Conservation (phyloP, 495 filamentous ascomycete species). For the Haplographium delicatum region DNA sequence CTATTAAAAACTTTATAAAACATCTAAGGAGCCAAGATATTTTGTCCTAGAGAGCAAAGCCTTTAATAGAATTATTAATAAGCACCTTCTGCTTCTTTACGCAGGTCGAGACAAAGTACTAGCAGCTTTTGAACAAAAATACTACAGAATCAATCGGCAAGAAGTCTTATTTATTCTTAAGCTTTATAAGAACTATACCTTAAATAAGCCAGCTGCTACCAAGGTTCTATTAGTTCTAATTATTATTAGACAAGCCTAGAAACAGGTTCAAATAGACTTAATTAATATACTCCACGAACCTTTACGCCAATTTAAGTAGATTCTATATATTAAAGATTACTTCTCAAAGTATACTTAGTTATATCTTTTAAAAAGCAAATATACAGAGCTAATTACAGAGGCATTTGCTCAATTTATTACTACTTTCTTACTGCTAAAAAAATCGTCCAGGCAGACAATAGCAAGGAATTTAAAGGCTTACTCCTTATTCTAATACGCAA, state of each 20-base stretch:
- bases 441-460: slow-evolving; percentile 17
- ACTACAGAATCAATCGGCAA: neutral
- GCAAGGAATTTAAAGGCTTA: slow-evolving; percentile 18
- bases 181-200: neutral
- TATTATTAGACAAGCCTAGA: neutral
- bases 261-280: neutral
- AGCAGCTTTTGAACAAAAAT: neutral
- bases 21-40: neutral
- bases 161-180: neutral
- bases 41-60: neutral
- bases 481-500: slow-evolving; percentile 4
- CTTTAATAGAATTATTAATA: neutral
- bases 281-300: neutral
- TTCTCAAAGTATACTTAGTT: slow-evolving; percentile 13
- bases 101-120: neutral
- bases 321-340: slow-evolving; percentile 7
- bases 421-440: slow-evolving; percentile 3
- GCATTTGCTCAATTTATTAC: neutral
- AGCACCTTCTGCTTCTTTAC: neutral
- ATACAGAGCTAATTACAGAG: neutral
- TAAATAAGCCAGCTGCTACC: neutral
- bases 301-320: neutral
- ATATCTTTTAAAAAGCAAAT: slow-evolving; percentile 2
- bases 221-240: neutral
- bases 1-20: neutral